Percentiles rank a stretch among this genome's conserved stretches.
Evolutionary conservation across 352 stramenopile genomes (phyloP).

Genomic region (Pythium diclinum): DNA sequence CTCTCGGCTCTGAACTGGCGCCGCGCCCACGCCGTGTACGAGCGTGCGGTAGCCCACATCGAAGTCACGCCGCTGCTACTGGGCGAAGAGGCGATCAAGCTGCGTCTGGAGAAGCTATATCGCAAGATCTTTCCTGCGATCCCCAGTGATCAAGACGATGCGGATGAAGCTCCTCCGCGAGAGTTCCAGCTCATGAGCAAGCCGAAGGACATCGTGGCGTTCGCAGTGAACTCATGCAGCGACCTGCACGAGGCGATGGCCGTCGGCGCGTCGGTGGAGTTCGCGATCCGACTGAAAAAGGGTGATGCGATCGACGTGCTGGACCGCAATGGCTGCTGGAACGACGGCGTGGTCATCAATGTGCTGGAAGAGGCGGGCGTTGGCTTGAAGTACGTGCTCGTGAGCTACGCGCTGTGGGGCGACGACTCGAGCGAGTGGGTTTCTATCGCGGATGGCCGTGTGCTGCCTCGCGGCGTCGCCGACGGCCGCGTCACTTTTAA

Average conservation of each 20-base stretch:
- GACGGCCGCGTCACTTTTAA: constrained; percentile 43
- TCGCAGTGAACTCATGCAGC: constrained; percentile 34
- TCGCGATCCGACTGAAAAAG: constrained; percentile 43
- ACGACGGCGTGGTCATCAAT: constrained; percentile 72
- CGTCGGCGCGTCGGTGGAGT: constrained; percentile 68
- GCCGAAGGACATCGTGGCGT: constrained; percentile 50
- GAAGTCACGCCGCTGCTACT: constrained; percentile 52
- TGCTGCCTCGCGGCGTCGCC: constrained; percentile 69
- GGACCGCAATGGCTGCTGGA: constrained; percentile 77
- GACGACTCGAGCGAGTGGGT: constrained; percentile 70
- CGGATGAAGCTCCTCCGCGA: constrained; percentile 18
- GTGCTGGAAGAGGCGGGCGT: constrained; percentile 39
- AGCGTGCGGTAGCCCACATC: constrained; percentile 50
- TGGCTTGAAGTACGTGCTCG: constrained; percentile 53
- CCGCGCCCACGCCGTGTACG: constrained; percentile 51
- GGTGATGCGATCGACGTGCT: constrained; percentile 78
- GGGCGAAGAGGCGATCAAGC: constrained; percentile 35
- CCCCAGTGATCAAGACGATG: constrained; percentile 14
- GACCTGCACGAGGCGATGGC: constrained; percentile 22
- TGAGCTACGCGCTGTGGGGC: constrained; percentile 64
- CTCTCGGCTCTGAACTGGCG: constrained; percentile 76
- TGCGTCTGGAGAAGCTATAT: constrained; percentile 60
- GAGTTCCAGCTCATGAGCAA: constrained; percentile 36
- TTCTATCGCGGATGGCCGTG: constrained; percentile 52
- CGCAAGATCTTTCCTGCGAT: constrained; percentile 42